A percentile compares a stretch with the other conserved stretches of the same genome.
Evolutionary conservation across 371 early-diverging fungal genomes (phyloP).

Genomic region (Mortierella sp.): DNA sequence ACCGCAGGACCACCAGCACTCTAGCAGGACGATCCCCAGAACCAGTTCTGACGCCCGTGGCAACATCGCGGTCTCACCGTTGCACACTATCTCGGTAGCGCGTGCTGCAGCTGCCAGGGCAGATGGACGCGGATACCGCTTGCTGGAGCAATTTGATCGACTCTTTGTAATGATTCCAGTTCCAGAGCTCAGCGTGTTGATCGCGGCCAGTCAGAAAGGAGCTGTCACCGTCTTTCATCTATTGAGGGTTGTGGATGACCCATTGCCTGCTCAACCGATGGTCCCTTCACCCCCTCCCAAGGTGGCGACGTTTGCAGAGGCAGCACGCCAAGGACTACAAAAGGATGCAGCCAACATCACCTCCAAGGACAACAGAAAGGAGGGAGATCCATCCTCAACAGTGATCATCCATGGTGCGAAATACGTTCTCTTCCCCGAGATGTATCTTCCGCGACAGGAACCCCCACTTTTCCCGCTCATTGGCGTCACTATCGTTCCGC

Average conservation of each 20-base stretch:
- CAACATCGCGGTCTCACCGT: conserved; percentile 6
- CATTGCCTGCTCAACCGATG: too few species aligned
- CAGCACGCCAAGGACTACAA: too few species aligned
- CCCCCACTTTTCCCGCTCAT: conserved; percentile 26
- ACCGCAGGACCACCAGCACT: neutral
- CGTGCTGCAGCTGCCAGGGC: conserved; percentile 35
- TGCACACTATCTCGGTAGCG: conserved; percentile 38
- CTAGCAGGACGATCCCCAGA: neutral
- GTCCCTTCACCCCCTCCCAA: neutral
- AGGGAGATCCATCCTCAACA: neutral
- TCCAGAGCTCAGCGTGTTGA: conserved; percentile 37
- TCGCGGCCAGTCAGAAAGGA: conserved; percentile 52
- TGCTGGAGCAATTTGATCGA: conserved; percentile 45
- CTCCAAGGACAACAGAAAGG: neutral
- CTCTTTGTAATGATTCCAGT: conserved; percentile 38
- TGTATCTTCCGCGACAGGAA: conserved; percentile 41
- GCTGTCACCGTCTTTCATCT: conserved; percentile 32
- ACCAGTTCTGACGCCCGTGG: too few species aligned
- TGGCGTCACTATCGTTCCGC: conserved; percentile 28
- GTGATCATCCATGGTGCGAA: conserved; percentile 7
- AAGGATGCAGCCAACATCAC: too few species aligned
- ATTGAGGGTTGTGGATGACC: conserved; percentile 28
- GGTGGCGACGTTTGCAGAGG: too few species aligned
- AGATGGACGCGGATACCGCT: conserved; percentile 28
- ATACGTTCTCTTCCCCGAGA: conserved; percentile 44